A percentile compares a stretch with the other conserved stretches of the same genome.
These are phyloP conservation scores for Stagonosporopsis tanaceti DNA, from an alignment of 2,329 filamentous ascomycete species.

Conservation along the genomic window DNA sequence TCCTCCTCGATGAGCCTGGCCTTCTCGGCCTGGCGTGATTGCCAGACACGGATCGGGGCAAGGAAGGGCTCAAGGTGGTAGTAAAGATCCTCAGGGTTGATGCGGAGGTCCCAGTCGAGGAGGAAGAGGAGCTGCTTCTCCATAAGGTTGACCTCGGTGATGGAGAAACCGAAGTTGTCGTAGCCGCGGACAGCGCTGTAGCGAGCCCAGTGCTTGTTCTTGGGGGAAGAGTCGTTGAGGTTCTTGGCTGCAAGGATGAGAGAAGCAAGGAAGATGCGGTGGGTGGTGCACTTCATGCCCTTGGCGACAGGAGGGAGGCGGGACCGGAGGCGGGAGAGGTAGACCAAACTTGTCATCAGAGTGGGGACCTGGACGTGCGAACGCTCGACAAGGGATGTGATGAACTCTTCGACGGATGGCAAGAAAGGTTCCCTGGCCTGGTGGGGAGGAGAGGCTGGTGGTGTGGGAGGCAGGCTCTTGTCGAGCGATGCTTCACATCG, in stretches of 20 bases:
- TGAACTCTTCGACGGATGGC: constrained; percentile 88
- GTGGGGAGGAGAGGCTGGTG: constrained; percentile 66
- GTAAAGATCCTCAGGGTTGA: constrained; percentile 86
- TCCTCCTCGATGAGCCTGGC: constrained; percentile 55
- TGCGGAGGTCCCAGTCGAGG: constrained; percentile 91
- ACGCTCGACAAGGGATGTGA: constrained; percentile 85
- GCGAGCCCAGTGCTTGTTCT: constrained; percentile 99
- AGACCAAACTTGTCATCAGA: constrained; percentile 95
- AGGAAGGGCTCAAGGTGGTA: constrained; percentile 88
- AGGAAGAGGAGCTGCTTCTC: constrained; percentile 97
- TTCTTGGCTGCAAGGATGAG: constrained; percentile 93
- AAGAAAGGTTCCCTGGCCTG: constrained; percentile 62
- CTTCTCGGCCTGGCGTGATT: constrained; percentile 64
- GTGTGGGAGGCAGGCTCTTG: constrained; percentile 64
- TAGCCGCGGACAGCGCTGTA: constrained; percentile 81
- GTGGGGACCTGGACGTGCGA: constrained; percentile 98
- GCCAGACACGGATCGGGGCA: constrained; percentile 75
- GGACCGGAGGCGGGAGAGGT: constrained; percentile 82
- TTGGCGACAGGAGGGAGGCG: constrained; percentile 93
- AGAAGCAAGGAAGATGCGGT: constrained; percentile 93
- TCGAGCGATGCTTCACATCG: constrained; percentile 70
- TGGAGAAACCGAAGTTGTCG: constrained; percentile 86
- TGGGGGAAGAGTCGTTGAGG: constrained; percentile 96
- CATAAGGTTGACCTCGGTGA: constrained; percentile 98
- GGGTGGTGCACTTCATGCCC: constrained; percentile 93